Conservation (phyloP, 2,329 filamentous ascomycete genomes). For the Alternaria brassicicola region DNA sequence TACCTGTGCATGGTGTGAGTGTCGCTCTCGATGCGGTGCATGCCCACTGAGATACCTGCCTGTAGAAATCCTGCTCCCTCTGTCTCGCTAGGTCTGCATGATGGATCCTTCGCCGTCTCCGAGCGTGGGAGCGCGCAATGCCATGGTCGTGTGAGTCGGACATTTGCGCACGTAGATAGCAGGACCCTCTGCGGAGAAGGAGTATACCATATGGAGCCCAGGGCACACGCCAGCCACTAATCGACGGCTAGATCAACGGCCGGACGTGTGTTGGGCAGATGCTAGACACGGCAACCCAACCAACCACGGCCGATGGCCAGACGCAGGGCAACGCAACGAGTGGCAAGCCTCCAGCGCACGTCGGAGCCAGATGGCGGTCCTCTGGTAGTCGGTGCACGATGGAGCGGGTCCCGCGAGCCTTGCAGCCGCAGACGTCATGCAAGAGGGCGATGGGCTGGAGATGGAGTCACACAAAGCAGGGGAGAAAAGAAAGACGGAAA, state of each 20-base stretch:
- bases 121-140: slow-evolving; percentile 17
- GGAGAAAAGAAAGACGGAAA: background rate
- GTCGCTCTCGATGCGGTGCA: background rate
- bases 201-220: background rate
- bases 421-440: background rate
- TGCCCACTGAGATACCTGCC: slow-evolving; percentile 20
- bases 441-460: background rate
- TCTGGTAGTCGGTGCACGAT: background rate
- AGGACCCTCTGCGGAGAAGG: slow-evolving; percentile 10
- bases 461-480: background rate
- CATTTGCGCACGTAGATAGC: slow-evolving; percentile 14
- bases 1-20: slow-evolving; percentile 13
- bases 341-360: background rate
- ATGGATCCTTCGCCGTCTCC: slow-evolving; percentile 31
- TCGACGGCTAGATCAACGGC: background rate
- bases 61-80: slow-evolving; percentile 43
- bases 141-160: slow-evolving; percentile 19
- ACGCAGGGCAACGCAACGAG: background rate
- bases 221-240: slow-evolving; percentile 5
- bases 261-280: background rate
- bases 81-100: slow-evolving; percentile 37
- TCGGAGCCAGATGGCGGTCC: background rate
- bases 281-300: background rate
- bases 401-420: background rate
- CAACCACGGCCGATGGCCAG: background rate